Percentiles rank a stretch among this genome's conserved stretches.
Evolutionary conservation across 495 filamentous ascomycete genomes (phyloP).

Genomic region (Penicillium manginii): DNA sequence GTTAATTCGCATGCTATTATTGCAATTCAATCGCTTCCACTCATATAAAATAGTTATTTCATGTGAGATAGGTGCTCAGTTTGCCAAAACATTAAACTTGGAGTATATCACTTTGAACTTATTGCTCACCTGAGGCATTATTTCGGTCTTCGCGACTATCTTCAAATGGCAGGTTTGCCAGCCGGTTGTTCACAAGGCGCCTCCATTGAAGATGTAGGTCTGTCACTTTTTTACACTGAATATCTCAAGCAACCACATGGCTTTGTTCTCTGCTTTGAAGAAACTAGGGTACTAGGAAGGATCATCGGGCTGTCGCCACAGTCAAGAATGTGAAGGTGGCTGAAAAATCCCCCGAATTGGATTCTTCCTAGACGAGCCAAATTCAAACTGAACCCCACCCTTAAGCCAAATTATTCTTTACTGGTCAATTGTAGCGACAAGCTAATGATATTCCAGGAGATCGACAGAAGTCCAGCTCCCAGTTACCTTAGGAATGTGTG

Average conservation of each 20-base stretch:
- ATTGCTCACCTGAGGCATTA: no score
- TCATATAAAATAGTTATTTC: no score
- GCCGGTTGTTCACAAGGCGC: no score
- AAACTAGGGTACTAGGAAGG: not conserved
- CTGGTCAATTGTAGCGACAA: not conserved
- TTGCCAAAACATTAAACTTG: no score
- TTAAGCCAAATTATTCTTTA: not conserved
- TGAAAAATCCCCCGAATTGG: not conserved
- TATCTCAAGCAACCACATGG: not conserved
- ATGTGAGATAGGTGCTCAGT: no score
- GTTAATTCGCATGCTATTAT: no score
- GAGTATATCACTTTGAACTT: no score
- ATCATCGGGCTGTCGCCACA: not conserved
- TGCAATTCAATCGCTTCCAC: no score
- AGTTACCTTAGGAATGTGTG: constrained; percentile 5
- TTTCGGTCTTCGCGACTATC: no score
- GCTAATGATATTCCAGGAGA: not conserved
- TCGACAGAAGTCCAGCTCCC: constrained; percentile 1
- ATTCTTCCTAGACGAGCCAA: not conserved
- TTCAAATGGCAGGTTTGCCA: no score
- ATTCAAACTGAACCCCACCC: not conserved
- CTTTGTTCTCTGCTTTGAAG: not conserved
- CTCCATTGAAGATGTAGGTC: no score
- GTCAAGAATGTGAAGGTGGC: not conserved
- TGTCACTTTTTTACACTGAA: no score